phyloP scores from a whole-genome alignment of 2,329 filamentous ascomycete species.

The Colletotrichum australisinense region DNA sequence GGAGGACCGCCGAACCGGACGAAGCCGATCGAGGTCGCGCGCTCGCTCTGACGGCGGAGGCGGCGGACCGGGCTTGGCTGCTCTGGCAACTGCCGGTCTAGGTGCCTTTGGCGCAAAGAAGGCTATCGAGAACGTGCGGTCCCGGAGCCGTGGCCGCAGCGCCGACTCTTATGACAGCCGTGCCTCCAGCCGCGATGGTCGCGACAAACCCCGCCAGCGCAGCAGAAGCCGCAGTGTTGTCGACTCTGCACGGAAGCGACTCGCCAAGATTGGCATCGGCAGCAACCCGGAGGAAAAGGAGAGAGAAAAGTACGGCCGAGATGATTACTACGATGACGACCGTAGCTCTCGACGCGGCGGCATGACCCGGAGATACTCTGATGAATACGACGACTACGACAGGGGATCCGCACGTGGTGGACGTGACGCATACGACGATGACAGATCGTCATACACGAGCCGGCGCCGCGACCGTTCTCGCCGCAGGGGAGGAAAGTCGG shows the following conservation, averaged over 20 bases:
- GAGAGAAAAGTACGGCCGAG: constrained; percentile 47
- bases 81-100: constrained; percentile 71
- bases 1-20: constrained; percentile 67
- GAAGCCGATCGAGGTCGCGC: constrained; percentile 77
- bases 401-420: constrained; percentile 52
- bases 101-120: constrained; percentile 73
- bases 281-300: constrained; percentile 57
- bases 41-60: constrained; percentile 64
- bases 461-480: constrained; percentile 50
- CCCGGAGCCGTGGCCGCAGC: constrained; percentile 66
- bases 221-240: constrained; percentile 75
- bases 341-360: constrained; percentile 49
- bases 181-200: constrained; percentile 18
- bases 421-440: constrained; percentile 57
- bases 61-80: constrained; percentile 66
- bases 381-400: constrained; percentile 59
- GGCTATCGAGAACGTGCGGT: constrained; percentile 59
- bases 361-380: constrained; percentile 51
- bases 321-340: constrained; percentile 57
- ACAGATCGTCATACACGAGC: constrained; percentile 54
- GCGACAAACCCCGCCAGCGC: constrained; percentile 42
- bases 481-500: constrained; percentile 53
- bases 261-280: constrained; percentile 71
- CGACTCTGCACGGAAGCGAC: constrained; percentile 68
- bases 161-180: constrained; percentile 58